phyloP scores from a whole-genome alignment of 352 stramenopile genomes.

The Phytophthora hibernalis region DNA sequence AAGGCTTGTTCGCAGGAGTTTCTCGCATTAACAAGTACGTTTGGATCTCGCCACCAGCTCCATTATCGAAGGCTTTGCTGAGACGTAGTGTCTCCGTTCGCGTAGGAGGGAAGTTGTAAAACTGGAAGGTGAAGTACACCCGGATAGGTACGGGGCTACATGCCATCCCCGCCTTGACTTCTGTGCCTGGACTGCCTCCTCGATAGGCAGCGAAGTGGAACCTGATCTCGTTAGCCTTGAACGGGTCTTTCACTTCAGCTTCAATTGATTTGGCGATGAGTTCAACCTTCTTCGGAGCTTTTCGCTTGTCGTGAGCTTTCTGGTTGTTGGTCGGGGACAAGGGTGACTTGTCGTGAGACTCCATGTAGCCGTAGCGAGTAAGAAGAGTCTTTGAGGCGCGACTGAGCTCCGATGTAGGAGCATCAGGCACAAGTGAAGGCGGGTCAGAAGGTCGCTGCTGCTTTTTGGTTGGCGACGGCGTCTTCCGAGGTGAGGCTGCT shows the following conservation, averaged over 20 bases:
- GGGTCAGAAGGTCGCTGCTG: constrained; percentile 12
- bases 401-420: constrained; percentile 65
- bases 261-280: constrained; percentile 57
- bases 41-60: constrained; percentile 32
- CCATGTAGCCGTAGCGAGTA: constrained; percentile 84
- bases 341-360: constrained; percentile 45
- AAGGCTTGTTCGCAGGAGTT: constrained; percentile 64
- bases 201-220: constrained; percentile 93
- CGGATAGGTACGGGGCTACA: constrained; percentile 30
- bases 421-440: constrained; percentile 14
- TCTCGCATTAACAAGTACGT: constrained; percentile 78
- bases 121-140: constrained; percentile 94
- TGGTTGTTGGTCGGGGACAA: constrained; percentile 36
- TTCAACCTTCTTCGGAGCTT: constrained; percentile 6
- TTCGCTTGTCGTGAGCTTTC: constrained; percentile 15
- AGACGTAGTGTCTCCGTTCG: constrained; percentile 84
- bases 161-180: constrained; percentile 6
- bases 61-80: constrained; percentile 60
- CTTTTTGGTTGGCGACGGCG: constrained; percentile 43
- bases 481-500: constrained; percentile 20
- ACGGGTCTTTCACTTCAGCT: constrained; percentile 75
- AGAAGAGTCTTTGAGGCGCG: constrained; percentile 87
- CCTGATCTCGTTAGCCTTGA: constrained; percentile 87
- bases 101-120: constrained; percentile 91
- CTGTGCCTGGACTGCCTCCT: constrained; percentile 7